Evolutionary conservation across 2,329 filamentous ascomycete genomes (phyloP).

Genomic region (Metarhizium guizhouense): DNA sequence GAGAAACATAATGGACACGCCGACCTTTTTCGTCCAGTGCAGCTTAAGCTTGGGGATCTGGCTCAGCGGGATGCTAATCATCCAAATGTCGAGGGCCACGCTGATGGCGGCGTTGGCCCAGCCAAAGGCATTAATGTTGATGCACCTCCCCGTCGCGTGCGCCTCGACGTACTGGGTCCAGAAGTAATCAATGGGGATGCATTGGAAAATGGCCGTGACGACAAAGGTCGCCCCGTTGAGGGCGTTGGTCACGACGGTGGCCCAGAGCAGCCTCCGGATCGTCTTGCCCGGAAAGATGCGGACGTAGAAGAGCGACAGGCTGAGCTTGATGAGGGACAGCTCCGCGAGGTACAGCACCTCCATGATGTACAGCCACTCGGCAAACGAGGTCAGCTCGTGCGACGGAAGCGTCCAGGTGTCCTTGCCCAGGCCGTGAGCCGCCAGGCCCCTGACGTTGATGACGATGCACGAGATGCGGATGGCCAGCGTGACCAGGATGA

Average conservation of each 20-base stretch:
- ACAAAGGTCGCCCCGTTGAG: background rate
- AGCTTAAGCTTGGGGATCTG: constrained; percentile 1
- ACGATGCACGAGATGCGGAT: background rate
- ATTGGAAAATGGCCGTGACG: background rate
- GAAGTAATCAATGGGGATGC: background rate
- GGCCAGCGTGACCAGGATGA: background rate
- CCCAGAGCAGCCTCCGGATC: background rate
- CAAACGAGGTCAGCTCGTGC: background rate
- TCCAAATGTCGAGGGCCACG: constrained; percentile 3
- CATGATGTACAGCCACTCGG: constrained; percentile 2
- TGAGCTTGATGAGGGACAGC: constrained; percentile 1
- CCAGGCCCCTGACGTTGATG: constrained; percentile 1
- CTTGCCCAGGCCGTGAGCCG: background rate
- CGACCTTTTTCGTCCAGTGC: constrained; percentile 4
- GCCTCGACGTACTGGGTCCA: background rate
- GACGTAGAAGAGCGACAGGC: background rate
- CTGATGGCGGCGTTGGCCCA: constrained; percentile 3
- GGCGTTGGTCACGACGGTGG: background rate
- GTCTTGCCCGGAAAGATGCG: background rate
- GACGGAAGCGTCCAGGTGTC: background rate
- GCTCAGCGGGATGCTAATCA: constrained; percentile 1
- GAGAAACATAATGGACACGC: constrained; percentile 1
- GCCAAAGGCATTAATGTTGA: constrained; percentile 4
- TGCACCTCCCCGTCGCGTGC: background rate
- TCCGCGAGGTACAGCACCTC: background rate